Evolutionary conservation across 148 eudicot genomes (phyloP), one percentile per base, ranked within the genome.

Genomic region (Oxyria digyna): DNA sequence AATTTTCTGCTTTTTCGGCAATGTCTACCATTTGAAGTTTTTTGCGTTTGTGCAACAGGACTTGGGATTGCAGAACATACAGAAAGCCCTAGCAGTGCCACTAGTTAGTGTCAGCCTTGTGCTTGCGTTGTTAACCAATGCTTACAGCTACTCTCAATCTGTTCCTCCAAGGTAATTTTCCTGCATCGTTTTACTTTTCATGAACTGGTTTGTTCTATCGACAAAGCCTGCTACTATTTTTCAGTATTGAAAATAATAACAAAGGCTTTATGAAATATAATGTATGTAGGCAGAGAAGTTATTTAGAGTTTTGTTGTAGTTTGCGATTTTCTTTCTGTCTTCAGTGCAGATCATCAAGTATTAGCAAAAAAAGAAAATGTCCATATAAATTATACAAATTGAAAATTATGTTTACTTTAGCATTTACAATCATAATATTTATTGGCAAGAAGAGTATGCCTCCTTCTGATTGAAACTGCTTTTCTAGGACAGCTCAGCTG

Each of bases 401-500:
- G 8, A 55, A 55, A 24, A 55, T 14, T 9, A 24, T 26, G 62
- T 55, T 6, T 55, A 50, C 27, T 48, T 13, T n/a, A 50, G 27
- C 57, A 8, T 14, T 55, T n/a, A 27, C 33, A 55, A 10, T 26
- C 3, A 55, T 57, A 57, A 31, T 29, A 18, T 18, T 2, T 50
- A 13, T 50, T 20, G 57, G 57, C 57, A 0, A 18, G 24, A 57
- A 57, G 64, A 27, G 15, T 57, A 55, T 57, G 18, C 37, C 4
- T 57, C 37, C 64, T 14, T 57, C 64, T 57, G 64, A 57, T 57
- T 57, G 64, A 57, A 57, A 57, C 37, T 57, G 35, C 17, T 48
- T 72, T 55, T 71, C 11, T 75, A 72, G 38, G 49, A 70, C 86
- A 92, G 98, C 71, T 76, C 80, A 66, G 78, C 71, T 55, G 87